Evolutionary conservation across 106 monocot species (phyloP), one percentile per base, ranked within the genome.

Genomic region (Dioscorea dumetorum): DNA sequence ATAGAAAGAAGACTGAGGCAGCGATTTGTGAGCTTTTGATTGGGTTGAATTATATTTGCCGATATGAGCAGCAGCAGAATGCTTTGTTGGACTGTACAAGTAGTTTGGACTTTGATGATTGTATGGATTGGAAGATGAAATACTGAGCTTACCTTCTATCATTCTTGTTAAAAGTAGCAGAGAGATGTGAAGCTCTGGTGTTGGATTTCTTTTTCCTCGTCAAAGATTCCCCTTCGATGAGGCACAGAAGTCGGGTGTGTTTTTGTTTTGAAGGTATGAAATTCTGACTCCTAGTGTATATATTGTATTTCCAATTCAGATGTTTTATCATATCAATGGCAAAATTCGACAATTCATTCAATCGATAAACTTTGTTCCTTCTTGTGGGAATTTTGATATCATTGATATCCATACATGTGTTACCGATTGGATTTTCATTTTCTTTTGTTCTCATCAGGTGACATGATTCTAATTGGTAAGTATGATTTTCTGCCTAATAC

Each of bases 51-150:
- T 92, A 89, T 61, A 97, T 97, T 21, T 97, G 97, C 69, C 71
- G 97, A 52, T 91, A 97, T 22, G 91, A 97, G 71, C 97, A 97
- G 62, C 97, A 97, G 73, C 97, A 88, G 63, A 86, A 80, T 72
- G 95, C 91, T 12, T 60, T 95, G 34, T 60, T 95, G 63, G 91
- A 95, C 72, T 91, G 91, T 70, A 65, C 74, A 13, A 86, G 91
- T 67, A 95, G 95, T 68, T 24, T 81, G 50, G 95, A 91, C 70
- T 88, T 95, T 61, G 91, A 89, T 41, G 86, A 91, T 58, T 79
- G 83, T 67, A 49, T 89, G 60, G 88, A 91, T 50, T 95, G 88
- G 86, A 88, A 81, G 57, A n/a, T 62, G 63, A 50, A 73, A 21
- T 76, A 70, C 66, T 84, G 69, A 77, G 31, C 22, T 18, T 70